A percentile compares a stretch with the other conserved stretches of the same genome.
Evolutionary conservation across 1,284 basidiomycete species (phyloP).

Genomic region (Heimioporus punctisporus): DNA sequence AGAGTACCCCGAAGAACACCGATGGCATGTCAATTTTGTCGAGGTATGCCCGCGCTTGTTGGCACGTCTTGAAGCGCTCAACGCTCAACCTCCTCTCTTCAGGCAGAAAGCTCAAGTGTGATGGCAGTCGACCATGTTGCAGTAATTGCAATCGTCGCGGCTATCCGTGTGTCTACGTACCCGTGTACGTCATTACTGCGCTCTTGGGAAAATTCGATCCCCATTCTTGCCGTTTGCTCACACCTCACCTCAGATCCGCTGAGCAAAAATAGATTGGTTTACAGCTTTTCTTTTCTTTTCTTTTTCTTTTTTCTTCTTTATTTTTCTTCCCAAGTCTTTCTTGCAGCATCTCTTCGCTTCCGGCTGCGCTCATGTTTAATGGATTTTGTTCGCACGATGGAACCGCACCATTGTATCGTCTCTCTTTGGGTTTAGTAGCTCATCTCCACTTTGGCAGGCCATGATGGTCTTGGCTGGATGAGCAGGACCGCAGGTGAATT

Average conservation of each 20-base stretch:
- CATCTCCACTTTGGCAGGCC: neutral
- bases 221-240: slow-evolving; percentile 10
- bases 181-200: slow-evolving; percentile 46
- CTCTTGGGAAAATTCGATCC: slow-evolving; percentile 3
- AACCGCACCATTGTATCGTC: slow-evolving; percentile 11
- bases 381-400: slow-evolving; percentile 24
- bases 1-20: slow-evolving; percentile 51
- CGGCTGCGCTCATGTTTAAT: slow-evolving; percentile 7
- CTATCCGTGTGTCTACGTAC: slow-evolving; percentile 49
- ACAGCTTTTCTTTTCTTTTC: neutral
- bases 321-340: slow-evolving; percentile 7
- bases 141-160: slow-evolving; percentile 53
- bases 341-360: slow-evolving; percentile 3
- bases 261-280: slow-evolving; percentile 33
- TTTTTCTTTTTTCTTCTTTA: neutral
- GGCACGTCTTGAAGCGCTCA: neutral
- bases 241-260: slow-evolving; percentile 19
- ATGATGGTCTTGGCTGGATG: slow-evolving; percentile 6
- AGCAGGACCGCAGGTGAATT: too few species aligned
- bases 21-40: slow-evolving; percentile 62
- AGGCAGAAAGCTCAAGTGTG: slow-evolving; percentile 65
- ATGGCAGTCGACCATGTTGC: slow-evolving; percentile 54
- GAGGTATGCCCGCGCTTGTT: slow-evolving; percentile 38
- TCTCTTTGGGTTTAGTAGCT: slow-evolving; percentile 4
- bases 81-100: neutral